Conservation (phyloP, 2,329 filamentous ascomycete species). For the Fusarium annulatum region DNA sequence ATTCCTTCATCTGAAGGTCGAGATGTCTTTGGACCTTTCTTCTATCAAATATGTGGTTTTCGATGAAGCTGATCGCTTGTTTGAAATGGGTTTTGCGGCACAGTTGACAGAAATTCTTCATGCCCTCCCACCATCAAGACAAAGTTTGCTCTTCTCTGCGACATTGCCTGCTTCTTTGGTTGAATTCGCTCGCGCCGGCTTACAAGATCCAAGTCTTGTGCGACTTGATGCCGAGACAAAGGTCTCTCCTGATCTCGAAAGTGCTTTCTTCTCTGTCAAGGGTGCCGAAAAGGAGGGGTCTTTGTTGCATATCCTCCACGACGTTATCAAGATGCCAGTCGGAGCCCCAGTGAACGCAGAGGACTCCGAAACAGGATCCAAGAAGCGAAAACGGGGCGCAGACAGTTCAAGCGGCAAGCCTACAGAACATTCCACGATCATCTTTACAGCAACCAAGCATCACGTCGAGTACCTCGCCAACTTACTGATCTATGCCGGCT, state of each 20-base stretch:
- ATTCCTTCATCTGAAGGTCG: constrained; percentile 95
- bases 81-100: constrained; percentile 98
- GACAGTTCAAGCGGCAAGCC: constrained; percentile 71
- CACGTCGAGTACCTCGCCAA: constrained; percentile 93
- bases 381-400: constrained; percentile 77
- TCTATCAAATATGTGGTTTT: constrained; percentile 96
- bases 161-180: constrained; percentile 94
- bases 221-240: constrained; percentile 95
- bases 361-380: constrained; percentile 59
- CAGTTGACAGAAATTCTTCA: constrained; percentile 94
- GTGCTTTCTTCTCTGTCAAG: constrained; percentile 94
- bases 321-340: constrained; percentile 91
- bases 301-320: constrained; percentile 86
- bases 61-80: constrained; percentile 95
- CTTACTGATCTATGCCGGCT: constrained; percentile 83
- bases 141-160: constrained; percentile 94
- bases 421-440: constrained; percentile 90
- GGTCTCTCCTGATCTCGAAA: constrained; percentile 94
- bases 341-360: constrained; percentile 67
- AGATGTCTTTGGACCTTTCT: constrained; percentile 92
- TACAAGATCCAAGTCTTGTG: constrained; percentile 91
- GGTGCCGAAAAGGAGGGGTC: constrained; percentile 94
- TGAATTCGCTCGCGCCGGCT: constrained; percentile 92
- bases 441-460: constrained; percentile 96
- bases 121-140: constrained; percentile 82